Percentiles rank a stretch among this genome's conserved stretches.
Evolutionary conservation across 345 rosid species (phyloP).

Genomic region (Citropsis articulata): DNA sequence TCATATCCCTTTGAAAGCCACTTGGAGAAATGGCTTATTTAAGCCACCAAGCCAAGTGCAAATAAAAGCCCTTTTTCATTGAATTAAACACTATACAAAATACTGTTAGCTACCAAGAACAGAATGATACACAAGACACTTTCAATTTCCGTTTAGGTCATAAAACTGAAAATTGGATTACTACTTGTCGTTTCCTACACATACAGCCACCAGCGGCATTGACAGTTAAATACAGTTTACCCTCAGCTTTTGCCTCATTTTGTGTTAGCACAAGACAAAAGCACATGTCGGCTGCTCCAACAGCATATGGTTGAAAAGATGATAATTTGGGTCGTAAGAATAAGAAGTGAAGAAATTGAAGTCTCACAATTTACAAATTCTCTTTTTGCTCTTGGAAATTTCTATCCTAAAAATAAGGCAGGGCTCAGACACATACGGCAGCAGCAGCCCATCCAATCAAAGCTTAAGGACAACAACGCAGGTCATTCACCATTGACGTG

Average conservation of each 20-base stretch:
- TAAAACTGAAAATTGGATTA: constrained; percentile 11
- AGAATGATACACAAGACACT: not conserved
- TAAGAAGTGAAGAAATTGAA: constrained; percentile 13
- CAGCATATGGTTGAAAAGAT: constrained; percentile 18
- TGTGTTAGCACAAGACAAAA: constrained; percentile 22
- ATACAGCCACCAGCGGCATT: constrained; percentile 10
- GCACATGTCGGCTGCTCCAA: constrained; percentile 6
- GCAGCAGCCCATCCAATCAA: constrained; percentile 15
- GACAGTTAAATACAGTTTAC: constrained; percentile 6
- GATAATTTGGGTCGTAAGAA: constrained; percentile 22
- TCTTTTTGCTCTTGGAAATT: constrained; percentile 32
- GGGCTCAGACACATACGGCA: constrained; percentile 10
- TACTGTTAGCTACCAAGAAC: not conserved
- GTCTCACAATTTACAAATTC: constrained; percentile 49
- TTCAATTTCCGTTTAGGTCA: not conserved
- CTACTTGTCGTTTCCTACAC: constrained; percentile 2
- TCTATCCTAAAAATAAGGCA: constrained; percentile 30
- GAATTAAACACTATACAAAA: too few relatives aligned
- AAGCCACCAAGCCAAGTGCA: too few relatives aligned
- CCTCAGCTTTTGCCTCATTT: constrained; percentile 14
- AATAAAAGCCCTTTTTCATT: too few relatives aligned
- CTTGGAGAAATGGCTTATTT: too few relatives aligned
- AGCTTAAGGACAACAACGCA: constrained; percentile 13
- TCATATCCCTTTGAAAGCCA: too few relatives aligned
- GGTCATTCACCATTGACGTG: constrained; percentile 1